These are phyloP conservation scores for Colletotrichum karsti DNA, from an alignment of 2,329 filamentous ascomycete species.

Conservation along the genomic window DNA sequence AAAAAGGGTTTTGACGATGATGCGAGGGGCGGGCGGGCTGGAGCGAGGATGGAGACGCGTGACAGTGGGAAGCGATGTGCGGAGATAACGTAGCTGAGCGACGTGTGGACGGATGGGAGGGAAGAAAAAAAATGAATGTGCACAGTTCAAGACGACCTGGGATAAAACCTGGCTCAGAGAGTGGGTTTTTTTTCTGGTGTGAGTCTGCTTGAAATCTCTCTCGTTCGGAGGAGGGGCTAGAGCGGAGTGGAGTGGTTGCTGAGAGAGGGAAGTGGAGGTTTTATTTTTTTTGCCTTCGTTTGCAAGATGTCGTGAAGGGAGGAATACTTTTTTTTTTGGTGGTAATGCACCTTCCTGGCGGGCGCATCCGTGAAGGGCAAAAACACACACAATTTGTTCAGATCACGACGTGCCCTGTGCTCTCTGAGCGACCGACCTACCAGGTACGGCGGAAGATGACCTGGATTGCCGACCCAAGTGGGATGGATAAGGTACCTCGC, in stretches of 20 bases:
- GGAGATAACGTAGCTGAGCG: constrained; percentile 21
- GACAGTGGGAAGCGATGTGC: constrained; percentile 20
- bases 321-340: constrained; percentile 7
- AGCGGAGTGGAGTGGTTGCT: constrained; percentile 9
- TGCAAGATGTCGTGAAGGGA: constrained; percentile 19
- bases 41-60: constrained; percentile 24
- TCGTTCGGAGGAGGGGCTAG: constrained; percentile 3
- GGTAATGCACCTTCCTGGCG: neutral
- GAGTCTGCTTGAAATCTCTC: constrained; percentile 17
- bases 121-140: constrained; percentile 23
- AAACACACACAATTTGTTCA: constrained; percentile 2
- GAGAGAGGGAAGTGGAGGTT: constrained; percentile 11
- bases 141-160: constrained; percentile 23
- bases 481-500: constrained; percentile 10
- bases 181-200: constrained; percentile 23
- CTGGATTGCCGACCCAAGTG: constrained; percentile 18
- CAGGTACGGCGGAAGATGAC: neutral
- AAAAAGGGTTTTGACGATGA: constrained; percentile 27
- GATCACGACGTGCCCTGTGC: constrained; percentile 31
- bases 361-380: constrained; percentile 8
- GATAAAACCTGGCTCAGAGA: constrained; percentile 24
- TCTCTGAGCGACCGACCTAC: constrained; percentile 7
- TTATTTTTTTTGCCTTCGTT: constrained; percentile 16
- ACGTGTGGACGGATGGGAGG: constrained; percentile 18
- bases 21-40: constrained; percentile 25